Conservation (phyloP, 73 alveolate genomes). For the Tetrahymena elliotti region DNA sequence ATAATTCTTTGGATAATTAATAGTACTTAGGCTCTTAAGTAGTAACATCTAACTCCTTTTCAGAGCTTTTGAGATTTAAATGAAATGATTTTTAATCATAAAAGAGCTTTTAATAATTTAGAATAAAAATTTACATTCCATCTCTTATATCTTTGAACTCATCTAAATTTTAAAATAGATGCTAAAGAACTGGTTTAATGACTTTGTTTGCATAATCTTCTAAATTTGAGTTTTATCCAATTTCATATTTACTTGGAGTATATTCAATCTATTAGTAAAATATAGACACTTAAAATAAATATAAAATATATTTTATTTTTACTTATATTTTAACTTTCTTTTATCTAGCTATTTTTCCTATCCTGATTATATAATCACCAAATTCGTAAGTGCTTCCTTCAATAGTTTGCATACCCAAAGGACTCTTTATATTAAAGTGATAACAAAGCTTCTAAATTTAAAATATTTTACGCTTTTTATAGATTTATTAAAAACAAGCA, state of each 20-base stretch:
- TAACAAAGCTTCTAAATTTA: not conserved
- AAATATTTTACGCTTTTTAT: not conserved
- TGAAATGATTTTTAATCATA: too few species aligned
- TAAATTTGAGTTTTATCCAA: not conserved
- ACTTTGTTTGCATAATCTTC: not conserved
- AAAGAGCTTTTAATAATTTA: too few species aligned
- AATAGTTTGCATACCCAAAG: not conserved
- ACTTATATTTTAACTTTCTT: not conserved
- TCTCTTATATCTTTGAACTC: not conserved
- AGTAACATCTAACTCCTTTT: not conserved
- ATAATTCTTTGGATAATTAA: not conserved
- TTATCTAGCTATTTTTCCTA: not conserved
- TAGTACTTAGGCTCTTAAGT: not conserved
- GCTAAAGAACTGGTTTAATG: not conserved
- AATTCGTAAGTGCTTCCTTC: not conserved
- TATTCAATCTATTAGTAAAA: not conserved
- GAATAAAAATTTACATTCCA: not conserved
- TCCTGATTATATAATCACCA: not conserved
- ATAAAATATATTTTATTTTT: not conserved
- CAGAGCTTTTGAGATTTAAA: not conserved
- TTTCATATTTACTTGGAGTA: not conserved
- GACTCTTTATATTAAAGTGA: not conserved
- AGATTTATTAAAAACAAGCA: not conserved
- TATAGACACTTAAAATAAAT: too few species aligned
- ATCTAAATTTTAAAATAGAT: not conserved